Base-by-base conservation (phyloP, 352 stramenopile genomes). In the Salisapilia sapeloensis region DNA sequence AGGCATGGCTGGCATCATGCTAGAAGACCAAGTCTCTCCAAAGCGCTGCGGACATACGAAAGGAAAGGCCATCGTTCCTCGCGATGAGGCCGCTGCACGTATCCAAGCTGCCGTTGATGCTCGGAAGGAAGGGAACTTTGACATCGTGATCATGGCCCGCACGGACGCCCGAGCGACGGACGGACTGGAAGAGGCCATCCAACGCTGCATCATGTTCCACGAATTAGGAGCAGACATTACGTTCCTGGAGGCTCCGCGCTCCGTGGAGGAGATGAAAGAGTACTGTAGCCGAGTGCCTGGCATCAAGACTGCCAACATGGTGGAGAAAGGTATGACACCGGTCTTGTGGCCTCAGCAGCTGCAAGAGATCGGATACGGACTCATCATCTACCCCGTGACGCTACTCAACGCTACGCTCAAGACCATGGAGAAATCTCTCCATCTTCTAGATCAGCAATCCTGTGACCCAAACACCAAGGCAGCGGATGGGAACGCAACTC, bases 211-310 rank as follows among this genome's bases (percentile, higher is more conserved):
- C 16, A 78, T 85, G 35, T 97, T 97, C 44, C 53, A 60, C 30
- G 70, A 86, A 15, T 70, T 85, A 10, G 86, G 91, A 4, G 89
- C 83, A 29, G 91, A 97, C 48, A 95, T 97, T 42, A 96, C 87
- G 10, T 97, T 98, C 47, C 46, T 97, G 5, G 92, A 97, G 37
- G 85, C 89, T 4, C 89, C 85, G 1, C 63, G 79, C 35, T 84
- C 72, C 0, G 46, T 94, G 0, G 72, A 93, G 4, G 78, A 97
- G 56, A 96, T 97, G 85, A 29, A 72, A 38, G 56, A 63, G 28
- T 97, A 94, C 46, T 97, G 91, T 48, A 39, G 50, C 17, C 42
- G 79, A 24, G 89, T 98, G 3, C 59, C 69, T 0, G 91, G 91
- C 18, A 58, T 79, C 6, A 97, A 97, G 59, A 63, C 97, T 29